Evolutionary conservation across 371 early-diverging fungal species (phyloP).

Genomic region (Blyttiomyces sp.): DNA sequence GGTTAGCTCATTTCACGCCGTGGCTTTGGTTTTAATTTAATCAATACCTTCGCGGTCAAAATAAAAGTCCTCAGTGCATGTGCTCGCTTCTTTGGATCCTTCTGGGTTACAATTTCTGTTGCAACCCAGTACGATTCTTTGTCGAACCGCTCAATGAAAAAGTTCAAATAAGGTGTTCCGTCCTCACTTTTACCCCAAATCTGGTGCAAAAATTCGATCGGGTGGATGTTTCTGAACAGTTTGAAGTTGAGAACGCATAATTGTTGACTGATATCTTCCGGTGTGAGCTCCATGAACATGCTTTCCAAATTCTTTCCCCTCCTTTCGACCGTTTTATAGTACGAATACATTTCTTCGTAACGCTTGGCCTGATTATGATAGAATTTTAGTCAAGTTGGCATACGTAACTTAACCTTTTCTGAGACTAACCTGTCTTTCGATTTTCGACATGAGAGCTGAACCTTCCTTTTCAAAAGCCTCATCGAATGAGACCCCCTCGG

Average conservation of each 20-base stretch:
- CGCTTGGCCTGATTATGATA: conserved; percentile 1
- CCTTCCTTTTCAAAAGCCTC: conserved; percentile 18
- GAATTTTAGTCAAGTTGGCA: not conserved
- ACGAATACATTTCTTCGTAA: conserved; percentile 39
- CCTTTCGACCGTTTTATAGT: conserved; percentile 38
- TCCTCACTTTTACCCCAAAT: conserved; percentile 48
- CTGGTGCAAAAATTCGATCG: conserved; percentile 52
- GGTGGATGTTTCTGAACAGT: conserved; percentile 51
- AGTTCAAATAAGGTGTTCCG: conserved; percentile 39
- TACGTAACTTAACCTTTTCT: not conserved
- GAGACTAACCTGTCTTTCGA: conserved; percentile 24
- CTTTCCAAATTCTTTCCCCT: conserved; percentile 42
- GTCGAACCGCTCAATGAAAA: conserved; percentile 53
- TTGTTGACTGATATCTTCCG: conserved; percentile 44
- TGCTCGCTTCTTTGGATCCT: conserved; percentile 45
- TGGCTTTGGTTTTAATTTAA: not conserved
- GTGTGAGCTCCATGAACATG: conserved; percentile 38
- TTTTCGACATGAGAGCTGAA: conserved; percentile 8
- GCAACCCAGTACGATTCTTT: conserved; percentile 57
- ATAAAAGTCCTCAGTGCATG: conserved; percentile 42
- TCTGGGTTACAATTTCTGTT: conserved; percentile 44
- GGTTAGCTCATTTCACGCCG: not conserved
- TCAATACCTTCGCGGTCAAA: conserved; percentile 40
- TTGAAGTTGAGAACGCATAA: conserved; percentile 50
- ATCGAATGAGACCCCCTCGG: conserved; percentile 14